phyloP scores from a whole-genome alignment of 2,329 filamentous ascomycete species.

The Orbilia javanica region DNA sequence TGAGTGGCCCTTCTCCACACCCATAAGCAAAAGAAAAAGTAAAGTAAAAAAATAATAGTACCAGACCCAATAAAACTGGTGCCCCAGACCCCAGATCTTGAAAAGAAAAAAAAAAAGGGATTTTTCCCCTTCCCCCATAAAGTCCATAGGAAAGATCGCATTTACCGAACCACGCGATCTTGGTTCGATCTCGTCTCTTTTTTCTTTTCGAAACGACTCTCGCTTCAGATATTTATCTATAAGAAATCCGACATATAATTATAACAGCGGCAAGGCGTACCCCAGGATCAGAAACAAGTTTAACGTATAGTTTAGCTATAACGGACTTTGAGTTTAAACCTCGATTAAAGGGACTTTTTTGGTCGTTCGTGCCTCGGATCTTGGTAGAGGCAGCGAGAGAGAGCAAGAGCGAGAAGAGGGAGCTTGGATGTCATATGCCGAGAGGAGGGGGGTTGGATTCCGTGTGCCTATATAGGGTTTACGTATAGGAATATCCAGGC shows the following conservation, averaged over 20 bases:
- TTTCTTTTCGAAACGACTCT: conserved; percentile 32
- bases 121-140: not conserved
- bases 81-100: conserved; percentile 28
- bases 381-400: not conserved
- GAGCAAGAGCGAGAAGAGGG: not conserved
- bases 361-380: conserved; percentile 27
- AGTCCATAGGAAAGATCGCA: conserved; percentile 23
- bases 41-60: not conserved
- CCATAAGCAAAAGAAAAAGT: not conserved
- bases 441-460: not conserved
- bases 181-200: conserved; percentile 1
- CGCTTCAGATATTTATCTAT: conserved; percentile 49
- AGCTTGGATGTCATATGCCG: conserved; percentile 12
- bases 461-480: conserved; percentile 30
- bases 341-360: not conserved
- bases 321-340: conserved; percentile 1
- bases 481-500: conserved; percentile 8
- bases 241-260: conserved; percentile 39
- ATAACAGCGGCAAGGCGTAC: conserved; percentile 23
- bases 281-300: conserved; percentile 20
- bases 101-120: conserved; percentile 7
- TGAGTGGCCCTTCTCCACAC: conserved; percentile 5
- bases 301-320: conserved; percentile 3
- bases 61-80: conserved; percentile 5
- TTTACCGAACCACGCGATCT: conserved; percentile 45